Evolutionary conservation across 352 stramenopile genomes (phyloP).

Genomic region (Phytopythium vexans): DNA sequence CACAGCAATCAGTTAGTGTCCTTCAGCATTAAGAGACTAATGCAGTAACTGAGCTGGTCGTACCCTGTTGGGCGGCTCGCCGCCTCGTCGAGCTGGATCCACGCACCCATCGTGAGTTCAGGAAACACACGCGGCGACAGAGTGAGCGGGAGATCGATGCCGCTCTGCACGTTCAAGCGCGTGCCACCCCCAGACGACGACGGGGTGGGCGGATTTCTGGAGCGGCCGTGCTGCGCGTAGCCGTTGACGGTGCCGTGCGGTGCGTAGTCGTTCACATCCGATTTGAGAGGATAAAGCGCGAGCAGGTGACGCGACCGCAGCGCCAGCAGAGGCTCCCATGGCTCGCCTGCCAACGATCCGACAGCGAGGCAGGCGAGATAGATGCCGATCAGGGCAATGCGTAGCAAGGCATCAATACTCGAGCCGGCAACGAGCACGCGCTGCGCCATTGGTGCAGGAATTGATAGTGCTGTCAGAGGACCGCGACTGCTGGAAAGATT

Average conservation of each 20-base stretch:
- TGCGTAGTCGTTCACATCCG: conserved; percentile 34
- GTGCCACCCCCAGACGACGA: conserved; percentile 3
- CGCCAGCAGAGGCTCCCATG: conserved; percentile 19
- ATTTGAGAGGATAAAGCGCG: conserved; percentile 41
- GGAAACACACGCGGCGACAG: conserved; percentile 18
- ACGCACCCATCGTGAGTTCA: conserved; percentile 36
- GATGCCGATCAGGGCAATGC: no score
- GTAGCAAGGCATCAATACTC: no score
- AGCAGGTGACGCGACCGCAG: conserved; percentile 36
- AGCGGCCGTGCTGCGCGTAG: conserved; percentile 34
- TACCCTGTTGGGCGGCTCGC: conserved; percentile 16
- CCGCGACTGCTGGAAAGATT: no score
- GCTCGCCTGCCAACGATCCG: background rate
- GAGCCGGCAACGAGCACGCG: no score
- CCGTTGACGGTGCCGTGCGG: conserved; percentile 24
- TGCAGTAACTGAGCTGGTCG: conserved; percentile 1
- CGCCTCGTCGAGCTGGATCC: conserved; percentile 26
- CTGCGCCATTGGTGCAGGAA: no score
- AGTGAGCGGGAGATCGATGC: conserved; percentile 30
- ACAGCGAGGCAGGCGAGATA: no score
- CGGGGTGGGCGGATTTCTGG: background rate
- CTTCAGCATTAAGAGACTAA: background rate
- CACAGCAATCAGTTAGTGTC: conserved; percentile 1
- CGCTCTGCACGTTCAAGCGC: conserved; percentile 14
- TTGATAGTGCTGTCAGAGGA: no score